Evolutionary conservation across 495 filamentous ascomycete species (phyloP), one percentile per base, ranked within the genome.

Genomic region (Terfezia claveryi): DNA sequence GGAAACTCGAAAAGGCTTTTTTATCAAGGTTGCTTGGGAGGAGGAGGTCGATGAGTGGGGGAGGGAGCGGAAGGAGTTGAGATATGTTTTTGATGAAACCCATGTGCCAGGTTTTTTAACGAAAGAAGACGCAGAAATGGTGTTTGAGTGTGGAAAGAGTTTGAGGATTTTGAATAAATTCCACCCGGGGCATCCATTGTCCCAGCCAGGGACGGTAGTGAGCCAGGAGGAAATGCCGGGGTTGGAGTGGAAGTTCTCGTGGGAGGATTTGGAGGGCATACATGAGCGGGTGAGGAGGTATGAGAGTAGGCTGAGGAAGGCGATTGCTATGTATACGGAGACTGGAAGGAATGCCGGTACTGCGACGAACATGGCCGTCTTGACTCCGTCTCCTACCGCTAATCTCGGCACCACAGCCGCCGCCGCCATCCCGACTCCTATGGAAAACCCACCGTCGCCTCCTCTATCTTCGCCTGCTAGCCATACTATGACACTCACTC

Each of bases 131-230:
- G 78, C 79, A 10, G 69, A 75, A 32, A 65, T 72, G 12, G 76
- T 87, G 14, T 87, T 83, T 54, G 87, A 96, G 62, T 82, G 76
- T 16, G 87, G 85, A 1, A 75, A 77, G 57, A 87, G 81, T 59
- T 67, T 94, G 51, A 75, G 83, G 27, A 76, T 92, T 54, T 69
- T 95, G 17, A 76, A 79, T 55, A 70, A 69, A 11, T 77, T 83
- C 61, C 81, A 87, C 60, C 77, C 85, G n/a, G 72, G 81, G 7
- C 86, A 95, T 66, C 82, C 84, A 0, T 70, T 95, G 51, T 73
- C 77, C 20, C 72, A 69, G 52, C 60, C 68, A 36, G 72, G 74
- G 46, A 62, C 69, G 10, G 66, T 76, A 36, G 62, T 60, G 16
- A 62, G 63, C n/a, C 64, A 20, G 14, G 41, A 70, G 17, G 66